Base-by-base conservation (phyloP, 2,329 filamentous ascomycete species). In the Cladosporium sphaerospermum region DNA sequence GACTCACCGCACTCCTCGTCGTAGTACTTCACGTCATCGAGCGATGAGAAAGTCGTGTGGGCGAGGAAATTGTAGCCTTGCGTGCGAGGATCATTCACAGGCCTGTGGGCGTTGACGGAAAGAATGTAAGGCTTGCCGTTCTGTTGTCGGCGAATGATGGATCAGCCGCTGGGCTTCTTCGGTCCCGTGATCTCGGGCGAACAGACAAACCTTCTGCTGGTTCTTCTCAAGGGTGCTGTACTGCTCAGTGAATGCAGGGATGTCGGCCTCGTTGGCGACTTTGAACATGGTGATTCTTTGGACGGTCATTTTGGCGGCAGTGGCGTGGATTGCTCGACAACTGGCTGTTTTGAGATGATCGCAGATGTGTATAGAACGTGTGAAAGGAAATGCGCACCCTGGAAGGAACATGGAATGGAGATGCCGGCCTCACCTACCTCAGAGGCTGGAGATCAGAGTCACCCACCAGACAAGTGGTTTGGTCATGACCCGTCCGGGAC, bases 81-180 rank as follows among this genome's bases (percentile, higher is more conserved):
- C 59, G 75, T 77, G 31, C 84, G 80, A 14, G 78, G 72, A 61
- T 86, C 82, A 8, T 77, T 73, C 57, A 80, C 70, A 8, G 78
- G 75, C 18, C 72, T 67, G 32, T 79, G 79, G 11, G 79, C 82
- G n/a, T 69, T 72, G 58, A 81, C 72, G 54, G 75, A 75, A 42
- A 82, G 69, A 59, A 89, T 86, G 67, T 89, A 89, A 1, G 82
- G 82, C 65, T 86, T 82, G 57, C 83, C 85, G 61, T 86, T 78
- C 86, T 89, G 46, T 11, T 55, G 9, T 33, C 11, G 23, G 23
- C 23, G 23, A 3, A 7, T 28, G 23, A 4, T 7, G 23, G 23
- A 28, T 39, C 18, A 44, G 23, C 34, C 31, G 31, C 34, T 45
- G 19, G 47, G 46, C 36, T 18, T 37, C 47, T 48, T 43, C 42